Conservation (phyloP, 805 yeast species). For the Pichia gijzeniarum region DNA sequence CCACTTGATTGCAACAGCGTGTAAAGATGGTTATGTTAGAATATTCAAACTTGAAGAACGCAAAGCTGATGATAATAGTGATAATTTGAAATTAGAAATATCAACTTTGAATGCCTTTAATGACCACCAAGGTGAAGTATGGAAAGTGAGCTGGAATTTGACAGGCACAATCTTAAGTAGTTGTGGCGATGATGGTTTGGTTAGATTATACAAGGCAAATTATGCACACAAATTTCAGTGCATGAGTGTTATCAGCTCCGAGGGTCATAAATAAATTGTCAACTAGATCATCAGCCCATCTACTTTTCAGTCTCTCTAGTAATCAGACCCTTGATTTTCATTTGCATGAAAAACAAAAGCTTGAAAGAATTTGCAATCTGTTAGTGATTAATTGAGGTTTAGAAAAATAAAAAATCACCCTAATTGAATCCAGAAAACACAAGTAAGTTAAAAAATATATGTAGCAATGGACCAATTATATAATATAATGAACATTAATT, state of each 20-base stretch:
- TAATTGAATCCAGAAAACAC: too few species aligned
- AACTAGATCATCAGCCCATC: neutral
- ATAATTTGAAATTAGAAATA: constrained; percentile 18
- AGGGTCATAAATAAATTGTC: constrained; percentile 17
- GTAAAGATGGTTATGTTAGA: constrained; percentile 89
- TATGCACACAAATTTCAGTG: constrained; percentile 85
- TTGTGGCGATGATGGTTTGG: constrained; percentile 93
- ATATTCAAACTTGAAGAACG: constrained; percentile 66
- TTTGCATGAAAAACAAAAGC: too few species aligned
- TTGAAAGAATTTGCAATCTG: too few species aligned
- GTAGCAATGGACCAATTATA: too few species aligned
- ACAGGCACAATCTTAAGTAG: constrained; percentile 90
- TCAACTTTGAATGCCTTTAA: constrained; percentile 25
- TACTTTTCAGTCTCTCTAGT: too few species aligned
- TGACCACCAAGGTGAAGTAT: constrained; percentile 51
- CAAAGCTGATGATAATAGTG: constrained; percentile 14
- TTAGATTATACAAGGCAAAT: constrained; percentile 86
- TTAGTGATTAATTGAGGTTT: too few species aligned
- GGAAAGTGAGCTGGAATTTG: constrained; percentile 94
- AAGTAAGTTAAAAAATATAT: too few species aligned
- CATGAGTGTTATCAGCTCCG: constrained; percentile 75
- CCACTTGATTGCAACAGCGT: constrained; percentile 89
- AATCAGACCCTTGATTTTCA: too few species aligned
- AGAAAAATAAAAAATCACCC: too few species aligned
- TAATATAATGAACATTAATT: neutral